phyloP scores from a whole-genome alignment of 2,329 filamentous ascomycete genomes.

The Tolypocladium inflatum region DNA sequence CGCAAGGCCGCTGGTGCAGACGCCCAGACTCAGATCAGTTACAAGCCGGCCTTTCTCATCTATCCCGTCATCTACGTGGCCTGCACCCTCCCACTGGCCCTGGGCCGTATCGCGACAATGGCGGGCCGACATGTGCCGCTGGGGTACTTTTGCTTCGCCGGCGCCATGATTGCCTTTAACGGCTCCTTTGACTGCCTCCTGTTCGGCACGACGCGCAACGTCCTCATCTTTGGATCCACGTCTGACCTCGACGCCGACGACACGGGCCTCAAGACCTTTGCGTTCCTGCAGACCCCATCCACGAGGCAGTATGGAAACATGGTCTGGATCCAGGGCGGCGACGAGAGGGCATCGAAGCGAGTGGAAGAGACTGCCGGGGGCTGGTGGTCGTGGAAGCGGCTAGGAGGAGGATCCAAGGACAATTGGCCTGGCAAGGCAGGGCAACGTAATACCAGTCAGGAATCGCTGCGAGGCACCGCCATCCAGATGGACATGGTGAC shows the following conservation, averaged over 20 bases:
- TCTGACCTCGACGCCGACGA: constrained; percentile 29
- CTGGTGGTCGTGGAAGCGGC: constrained; percentile 18
- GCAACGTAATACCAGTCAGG: constrained; percentile 16
- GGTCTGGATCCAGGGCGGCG: constrained; percentile 25
- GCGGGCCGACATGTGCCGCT: constrained; percentile 40
- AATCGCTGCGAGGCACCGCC: constrained; percentile 23
- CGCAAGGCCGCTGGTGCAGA: neutral
- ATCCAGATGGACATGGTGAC: constrained; percentile 36
- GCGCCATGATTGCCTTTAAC: constrained; percentile 47
- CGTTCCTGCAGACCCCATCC: constrained; percentile 33
- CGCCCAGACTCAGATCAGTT: constrained; percentile 12
- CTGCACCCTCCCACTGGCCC: constrained; percentile 58
- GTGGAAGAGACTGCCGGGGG: constrained; percentile 10
- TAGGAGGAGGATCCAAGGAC: constrained; percentile 1
- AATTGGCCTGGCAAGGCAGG: constrained; percentile 5
- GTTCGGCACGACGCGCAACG: constrained; percentile 40
- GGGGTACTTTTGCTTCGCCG: constrained; percentile 48
- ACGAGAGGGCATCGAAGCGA: neutral
- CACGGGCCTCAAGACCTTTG: constrained; percentile 41
- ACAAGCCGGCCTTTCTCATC: constrained; percentile 48
- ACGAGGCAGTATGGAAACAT: constrained; percentile 31
- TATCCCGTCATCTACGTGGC: constrained; percentile 61
- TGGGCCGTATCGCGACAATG: constrained; percentile 55
- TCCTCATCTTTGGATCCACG: constrained; percentile 38
- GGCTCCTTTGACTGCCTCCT: constrained; percentile 45